Evolutionary conservation across 225 moss, liverwort and hornwort species (phyloP), one percentile per base, ranked within the genome.

Genomic region (Sphagnum tenellum): DNA sequence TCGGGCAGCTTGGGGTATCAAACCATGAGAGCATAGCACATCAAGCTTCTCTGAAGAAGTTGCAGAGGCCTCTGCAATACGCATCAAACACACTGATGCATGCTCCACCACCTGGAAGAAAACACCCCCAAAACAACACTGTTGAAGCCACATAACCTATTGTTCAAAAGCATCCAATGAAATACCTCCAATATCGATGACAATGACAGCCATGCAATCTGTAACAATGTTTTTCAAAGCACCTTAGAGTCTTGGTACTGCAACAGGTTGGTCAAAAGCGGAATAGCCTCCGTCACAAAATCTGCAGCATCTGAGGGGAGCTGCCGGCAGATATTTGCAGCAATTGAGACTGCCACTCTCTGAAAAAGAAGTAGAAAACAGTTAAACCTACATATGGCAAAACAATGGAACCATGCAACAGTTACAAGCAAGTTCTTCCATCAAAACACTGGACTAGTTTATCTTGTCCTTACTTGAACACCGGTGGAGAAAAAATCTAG

Each of bases 221-320:
- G 29, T 29, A 29, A 44, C 45, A 46, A 9, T 52, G 50, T 47
- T 2, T 7, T 7, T 45, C 4, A 9, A 3, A 0, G 12, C 81
- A 96, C 96, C 93, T 98, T 98, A 0, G 96, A 90, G 72, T 98
- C 96, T 78, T 98, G 92, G 72, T 98, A 98, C 56, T 98, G 96
- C 56, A 98, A 66, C 69, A 98, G 80, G 69, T 89, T 98, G 44
- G 93, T 98, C 81, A 98, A 72, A 67, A 98, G 73, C 2, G 96
- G 90, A 59, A 98, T 87, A 46, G 89, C 92, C 58, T 98, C 90
- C 45, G 74, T 90, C 60, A 98, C 96, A 57, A 89, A 98, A 69
- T 98, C 96, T 47, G 92, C 79, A 14, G 96, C 93, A 89, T 98
- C 96, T 51, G 92, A 87, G 58, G 96, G 96, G 50, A 98, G 81